These are phyloP conservation scores for Carpinus fangiana DNA, from an alignment of 306 rosid genomes.

Conservation along the genomic window DNA sequence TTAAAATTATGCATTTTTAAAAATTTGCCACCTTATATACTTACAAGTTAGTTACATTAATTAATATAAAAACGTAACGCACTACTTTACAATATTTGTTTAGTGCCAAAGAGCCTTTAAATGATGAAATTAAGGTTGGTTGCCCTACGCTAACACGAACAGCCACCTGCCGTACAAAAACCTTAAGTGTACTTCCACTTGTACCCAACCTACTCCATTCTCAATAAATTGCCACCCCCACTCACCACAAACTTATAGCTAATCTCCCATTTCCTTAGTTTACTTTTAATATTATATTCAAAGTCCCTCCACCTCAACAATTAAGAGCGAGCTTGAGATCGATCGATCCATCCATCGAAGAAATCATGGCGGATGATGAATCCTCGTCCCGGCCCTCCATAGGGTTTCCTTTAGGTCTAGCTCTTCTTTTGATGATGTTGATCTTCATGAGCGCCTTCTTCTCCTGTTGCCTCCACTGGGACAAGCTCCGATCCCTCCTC, in stretches of 20 bases:
- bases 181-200: slow-evolving; percentile 39
- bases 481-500: slow-evolving; percentile 42
- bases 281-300: background rate
- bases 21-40: too few relatives aligned
- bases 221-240: slow-evolving; percentile 41
- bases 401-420: slow-evolving; percentile 62
- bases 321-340: background rate
- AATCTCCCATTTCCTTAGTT: background rate
- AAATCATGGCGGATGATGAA: slow-evolving; percentile 38
- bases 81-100: too few relatives aligned
- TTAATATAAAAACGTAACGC: too few relatives aligned
- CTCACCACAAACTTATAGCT: slow-evolving; percentile 17
- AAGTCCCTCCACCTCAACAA: too few relatives aligned
- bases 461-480: slow-evolving; percentile 65
- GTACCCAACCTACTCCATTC: slow-evolving; percentile 18
- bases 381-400: slow-evolving; percentile 30
- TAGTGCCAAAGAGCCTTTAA: too few relatives aligned
- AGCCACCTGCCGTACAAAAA: slow-evolving; percentile 37
- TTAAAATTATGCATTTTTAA: too few relatives aligned
- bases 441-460: slow-evolving; percentile 45
- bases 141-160: background rate
- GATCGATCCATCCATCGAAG: background rate
- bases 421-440: slow-evolving; percentile 50
- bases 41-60: too few relatives aligned
- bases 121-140: background rate